These are phyloP conservation scores for Zasmidium angulare DNA, from an alignment of 2,329 filamentous ascomycete genomes.

Conservation along the genomic window DNA sequence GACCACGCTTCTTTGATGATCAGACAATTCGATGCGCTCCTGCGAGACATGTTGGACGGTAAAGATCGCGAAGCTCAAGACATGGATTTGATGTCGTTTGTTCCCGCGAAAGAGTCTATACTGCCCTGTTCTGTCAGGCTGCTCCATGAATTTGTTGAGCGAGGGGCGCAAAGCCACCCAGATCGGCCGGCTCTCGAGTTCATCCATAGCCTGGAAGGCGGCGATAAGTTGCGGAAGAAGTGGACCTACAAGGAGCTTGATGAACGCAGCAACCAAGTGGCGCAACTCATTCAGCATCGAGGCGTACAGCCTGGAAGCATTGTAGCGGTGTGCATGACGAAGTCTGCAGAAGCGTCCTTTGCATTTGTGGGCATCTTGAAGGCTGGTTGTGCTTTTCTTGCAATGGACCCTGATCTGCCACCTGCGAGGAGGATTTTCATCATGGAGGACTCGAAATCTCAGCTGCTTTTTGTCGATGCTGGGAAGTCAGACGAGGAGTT, in stretches of 20 bases:
- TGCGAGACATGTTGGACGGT: conserved; percentile 59
- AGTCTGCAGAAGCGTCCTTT: conserved; percentile 81
- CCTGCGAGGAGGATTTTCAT: conserved; percentile 75
- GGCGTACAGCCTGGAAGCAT: conserved; percentile 59
- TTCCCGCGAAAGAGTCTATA: conserved; percentile 58
- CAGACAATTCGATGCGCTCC: conserved; percentile 66
- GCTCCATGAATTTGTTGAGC: conserved; percentile 77
- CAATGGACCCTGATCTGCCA: conserved; percentile 74
- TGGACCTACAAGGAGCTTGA: conserved; percentile 80
- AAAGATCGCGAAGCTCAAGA: neutral
- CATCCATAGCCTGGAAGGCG: conserved; percentile 45
- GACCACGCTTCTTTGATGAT: conserved; percentile 69
- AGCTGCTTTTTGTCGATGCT: conserved; percentile 44
- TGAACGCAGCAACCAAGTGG: conserved; percentile 68
- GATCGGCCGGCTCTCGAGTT: conserved; percentile 73
- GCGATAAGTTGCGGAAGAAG: conserved; percentile 46
- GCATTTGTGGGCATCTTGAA: conserved; percentile 80
- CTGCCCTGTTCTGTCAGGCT: conserved; percentile 61
- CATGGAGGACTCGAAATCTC: conserved; percentile 67
- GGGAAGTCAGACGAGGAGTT: conserved; percentile 16
- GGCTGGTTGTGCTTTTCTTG: conserved; percentile 76
- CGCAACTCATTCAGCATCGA: conserved; percentile 58
- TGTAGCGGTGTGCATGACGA: conserved; percentile 77
- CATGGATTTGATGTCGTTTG: conserved; percentile 53
- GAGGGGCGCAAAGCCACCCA: conserved; percentile 57